These are phyloP conservation scores for Dunaliella primolecta DNA, from an alignment of 139 green algal species.

Conservation along the genomic window DNA sequence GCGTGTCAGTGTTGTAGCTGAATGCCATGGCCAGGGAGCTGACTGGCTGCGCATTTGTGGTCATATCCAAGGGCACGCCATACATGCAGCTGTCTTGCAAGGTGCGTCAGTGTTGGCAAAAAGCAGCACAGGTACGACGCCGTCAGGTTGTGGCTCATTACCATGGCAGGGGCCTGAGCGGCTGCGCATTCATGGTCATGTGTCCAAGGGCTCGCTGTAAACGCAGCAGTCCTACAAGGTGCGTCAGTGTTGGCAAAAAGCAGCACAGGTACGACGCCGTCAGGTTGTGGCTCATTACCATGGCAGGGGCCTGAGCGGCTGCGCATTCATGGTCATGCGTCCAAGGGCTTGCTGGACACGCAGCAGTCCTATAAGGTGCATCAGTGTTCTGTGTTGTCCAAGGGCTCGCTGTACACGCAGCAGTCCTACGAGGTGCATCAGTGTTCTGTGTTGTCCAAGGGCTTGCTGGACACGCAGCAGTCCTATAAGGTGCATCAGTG, in stretches of 20 bases:
- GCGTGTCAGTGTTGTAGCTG: too few relatives aligned
- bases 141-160: too few relatives aligned
- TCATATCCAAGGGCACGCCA: slow-evolving; percentile 94
- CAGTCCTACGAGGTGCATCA: slow-evolving; percentile 97
- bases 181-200: slow-evolving; percentile 86
- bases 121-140: too few relatives aligned
- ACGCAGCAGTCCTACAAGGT: slow-evolving; percentile 99
- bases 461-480: slow-evolving; percentile 98
- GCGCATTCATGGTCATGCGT: slow-evolving; percentile 89
- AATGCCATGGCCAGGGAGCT: slow-evolving; percentile 88
- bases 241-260: too few relatives aligned
- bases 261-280: too few relatives aligned
- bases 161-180: slow-evolving; percentile 85
- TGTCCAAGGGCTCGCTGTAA: slow-evolving; percentile 94
- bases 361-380: slow-evolving; percentile 98
- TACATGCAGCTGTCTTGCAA: slow-evolving; percentile 99
- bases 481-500: slow-evolving; percentile 96
- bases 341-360: slow-evolving; percentile 95
- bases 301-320: slow-evolving; percentile 82
- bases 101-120: too few relatives aligned
- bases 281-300: too few relatives aligned
- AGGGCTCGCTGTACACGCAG: slow-evolving; percentile 97
- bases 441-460: slow-evolving; percentile 96
- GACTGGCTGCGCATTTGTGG: slow-evolving; percentile 74
- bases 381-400: slow-evolving; percentile 94